Percentiles rank a stretch among this genome's conserved stretches.
Conservation (phyloP, 768 basidiomycete species). For the Cyclocybe aegerita region DNA sequence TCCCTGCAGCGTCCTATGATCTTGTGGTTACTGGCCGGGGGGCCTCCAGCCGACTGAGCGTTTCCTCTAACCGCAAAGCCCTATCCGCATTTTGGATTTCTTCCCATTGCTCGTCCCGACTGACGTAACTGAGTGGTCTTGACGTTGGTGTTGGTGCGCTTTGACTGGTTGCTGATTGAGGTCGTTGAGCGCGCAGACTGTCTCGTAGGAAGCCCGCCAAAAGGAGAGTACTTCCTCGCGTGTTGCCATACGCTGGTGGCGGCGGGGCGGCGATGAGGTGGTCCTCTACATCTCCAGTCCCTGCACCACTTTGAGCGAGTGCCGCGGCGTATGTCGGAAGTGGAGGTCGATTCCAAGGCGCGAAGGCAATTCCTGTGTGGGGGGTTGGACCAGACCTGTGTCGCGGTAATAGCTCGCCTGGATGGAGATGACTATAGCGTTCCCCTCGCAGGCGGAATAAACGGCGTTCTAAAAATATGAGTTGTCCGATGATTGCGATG, state of each 20-base stretch:
- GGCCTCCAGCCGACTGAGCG: slow-evolving; percentile 46
- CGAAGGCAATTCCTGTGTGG: slow-evolving; percentile 38
- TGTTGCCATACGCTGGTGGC: slow-evolving; percentile 78
- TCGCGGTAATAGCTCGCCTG: slow-evolving; percentile 53
- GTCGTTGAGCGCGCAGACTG: slow-evolving; percentile 49
- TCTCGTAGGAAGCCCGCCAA: slow-evolving; percentile 51
- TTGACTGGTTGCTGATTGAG: slow-evolving; percentile 34
- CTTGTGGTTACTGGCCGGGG: slow-evolving; percentile 14
- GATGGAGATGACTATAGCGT: slow-evolving; percentile 57
- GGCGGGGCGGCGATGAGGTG: slow-evolving; percentile 64
- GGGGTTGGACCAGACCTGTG: slow-evolving; percentile 25
- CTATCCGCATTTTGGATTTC: slow-evolving; percentile 51
- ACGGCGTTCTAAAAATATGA: slow-evolving; percentile 64
- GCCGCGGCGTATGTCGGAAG: slow-evolving; percentile 72
- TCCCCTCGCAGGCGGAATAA: slow-evolving; percentile 68
- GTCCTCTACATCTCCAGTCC: slow-evolving; percentile 78
- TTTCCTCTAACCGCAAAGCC: slow-evolving; percentile 54
- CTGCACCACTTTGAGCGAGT: slow-evolving; percentile 63
- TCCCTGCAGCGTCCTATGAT: slow-evolving; percentile 2
- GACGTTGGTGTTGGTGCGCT: slow-evolving; percentile 20
- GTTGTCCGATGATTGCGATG: slow-evolving; percentile 47
- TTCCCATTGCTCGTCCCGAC: slow-evolving; percentile 58
- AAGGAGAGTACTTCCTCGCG: slow-evolving; percentile 65
- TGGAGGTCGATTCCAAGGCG: slow-evolving; percentile 73
- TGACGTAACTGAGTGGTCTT: slow-evolving; percentile 55